Conservation (phyloP, 2,329 filamentous ascomycete species). For the Thielaviopsis musarum region DNA sequence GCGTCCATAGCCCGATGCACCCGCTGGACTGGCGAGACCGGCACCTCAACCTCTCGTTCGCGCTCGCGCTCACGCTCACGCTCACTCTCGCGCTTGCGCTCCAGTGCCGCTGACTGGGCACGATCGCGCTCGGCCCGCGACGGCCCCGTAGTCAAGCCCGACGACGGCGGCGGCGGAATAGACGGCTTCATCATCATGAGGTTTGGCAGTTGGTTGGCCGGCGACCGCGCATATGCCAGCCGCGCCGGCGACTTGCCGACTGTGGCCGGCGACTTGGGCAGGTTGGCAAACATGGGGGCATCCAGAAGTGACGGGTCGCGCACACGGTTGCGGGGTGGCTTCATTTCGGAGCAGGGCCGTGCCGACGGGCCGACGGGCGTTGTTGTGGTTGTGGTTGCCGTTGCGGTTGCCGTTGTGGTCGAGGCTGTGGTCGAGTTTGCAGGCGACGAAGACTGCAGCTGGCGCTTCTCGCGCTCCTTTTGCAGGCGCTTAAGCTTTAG, state of each 20-base stretch:
- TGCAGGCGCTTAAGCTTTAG: constrained; percentile 78
- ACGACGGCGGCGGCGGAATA: constrained; percentile 6
- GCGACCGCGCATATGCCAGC: constrained; percentile 9
- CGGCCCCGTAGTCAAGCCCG: background rate
- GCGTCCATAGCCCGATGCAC: constrained; percentile 9
- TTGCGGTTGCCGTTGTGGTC: background rate
- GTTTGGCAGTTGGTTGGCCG: constrained; percentile 2
- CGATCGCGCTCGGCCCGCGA: background rate
- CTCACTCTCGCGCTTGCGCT: too few relatives aligned
- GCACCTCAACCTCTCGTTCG: constrained; percentile 6
- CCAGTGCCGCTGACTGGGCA: background rate
- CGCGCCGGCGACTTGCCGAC: constrained; percentile 11
- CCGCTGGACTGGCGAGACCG: constrained; percentile 9
- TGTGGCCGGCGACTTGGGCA: constrained; percentile 9
- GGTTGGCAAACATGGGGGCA: constrained; percentile 6
- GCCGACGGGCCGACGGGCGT: background rate
- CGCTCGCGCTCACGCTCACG: background rate
- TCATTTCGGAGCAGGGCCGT: background rate
- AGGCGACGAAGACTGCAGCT: constrained; percentile 1
- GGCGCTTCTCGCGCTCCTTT: constrained; percentile 32
- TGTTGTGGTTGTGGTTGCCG: background rate
- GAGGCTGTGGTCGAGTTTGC: background rate
- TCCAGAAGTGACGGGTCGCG: background rate
- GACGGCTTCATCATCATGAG: constrained; percentile 4
- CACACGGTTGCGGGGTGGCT: background rate